Evolutionary conservation across 1,284 basidiomycete species (phyloP).

Genomic region (Sanguinoderma infundibulare): DNA sequence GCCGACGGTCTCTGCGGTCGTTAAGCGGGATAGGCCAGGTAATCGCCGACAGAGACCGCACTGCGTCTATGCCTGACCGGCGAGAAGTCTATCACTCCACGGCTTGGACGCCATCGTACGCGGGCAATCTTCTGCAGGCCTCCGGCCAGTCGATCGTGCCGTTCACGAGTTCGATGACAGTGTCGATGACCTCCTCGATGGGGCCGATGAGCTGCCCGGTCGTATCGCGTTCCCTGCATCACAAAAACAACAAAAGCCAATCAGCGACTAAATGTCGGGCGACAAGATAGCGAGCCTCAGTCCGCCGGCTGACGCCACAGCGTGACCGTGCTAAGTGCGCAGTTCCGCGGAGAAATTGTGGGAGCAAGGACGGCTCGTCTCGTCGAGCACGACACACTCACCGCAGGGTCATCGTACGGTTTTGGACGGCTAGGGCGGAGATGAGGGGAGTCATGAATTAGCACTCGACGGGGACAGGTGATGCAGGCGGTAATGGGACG

Average conservation of each 20-base stretch:
- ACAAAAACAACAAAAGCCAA: not conserved
- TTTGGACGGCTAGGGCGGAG: constrained; percentile 67
- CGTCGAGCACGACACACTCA: constrained; percentile 40
- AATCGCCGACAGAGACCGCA: not conserved
- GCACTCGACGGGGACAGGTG: constrained; percentile 13
- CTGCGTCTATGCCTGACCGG: not conserved
- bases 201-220: constrained; percentile 92
- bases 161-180: constrained; percentile 78
- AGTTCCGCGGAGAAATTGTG: not conserved
- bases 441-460: constrained; percentile 21
- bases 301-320: not conserved
- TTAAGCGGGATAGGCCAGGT: not conserved
- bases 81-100: constrained; percentile 48
- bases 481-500: constrained; percentile 15
- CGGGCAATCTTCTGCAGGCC: constrained; percentile 75
- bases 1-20: not conserved
- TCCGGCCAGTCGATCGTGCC: constrained; percentile 80
- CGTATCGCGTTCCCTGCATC: constrained; percentile 90
- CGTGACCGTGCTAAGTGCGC: not conserved
- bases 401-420: constrained; percentile 90
- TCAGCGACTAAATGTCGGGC: not conserved
- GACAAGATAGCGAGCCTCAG: not conserved
- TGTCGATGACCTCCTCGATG: constrained; percentile 88
- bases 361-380: not conserved
- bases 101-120: constrained; percentile 92